These are phyloP conservation scores for Rhododendron williamsianum DNA, from an alignment of 148 eudicot genomes.

Conservation along the genomic window DNA sequence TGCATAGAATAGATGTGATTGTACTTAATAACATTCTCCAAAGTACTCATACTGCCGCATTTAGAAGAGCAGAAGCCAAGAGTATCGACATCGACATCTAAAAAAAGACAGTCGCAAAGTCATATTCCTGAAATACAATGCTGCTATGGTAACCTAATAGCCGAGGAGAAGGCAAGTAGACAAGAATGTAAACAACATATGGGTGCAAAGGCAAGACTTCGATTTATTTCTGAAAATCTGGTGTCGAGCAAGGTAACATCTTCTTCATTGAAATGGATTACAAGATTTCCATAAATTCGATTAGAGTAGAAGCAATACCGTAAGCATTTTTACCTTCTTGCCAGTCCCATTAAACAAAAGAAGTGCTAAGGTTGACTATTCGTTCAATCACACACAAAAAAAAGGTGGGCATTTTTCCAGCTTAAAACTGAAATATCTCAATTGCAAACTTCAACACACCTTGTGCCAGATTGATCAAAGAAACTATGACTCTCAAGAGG, in stretches of 20 bases:
- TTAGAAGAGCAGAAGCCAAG: background rate
- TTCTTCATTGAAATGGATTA: background rate
- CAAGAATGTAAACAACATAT: background rate
- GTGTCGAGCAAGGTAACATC: background rate
- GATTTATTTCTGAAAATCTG: background rate
- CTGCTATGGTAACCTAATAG: background rate
- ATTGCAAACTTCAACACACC: slow-evolving; percentile 19
- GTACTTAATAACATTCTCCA: background rate
- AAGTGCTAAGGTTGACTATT: background rate
- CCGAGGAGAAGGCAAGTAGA: background rate
- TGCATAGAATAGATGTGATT: no score
- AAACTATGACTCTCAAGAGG: slow-evolving; percentile 17
- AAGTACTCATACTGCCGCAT: background rate
- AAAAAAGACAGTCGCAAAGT: background rate
- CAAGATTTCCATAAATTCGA: background rate
- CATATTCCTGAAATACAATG: background rate
- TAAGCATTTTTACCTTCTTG: background rate
- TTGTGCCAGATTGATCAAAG: slow-evolving; percentile 26
- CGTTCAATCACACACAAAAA: background rate
- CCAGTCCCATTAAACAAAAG: background rate
- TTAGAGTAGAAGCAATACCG: background rate
- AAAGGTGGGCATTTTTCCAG: background rate
- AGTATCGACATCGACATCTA: background rate
- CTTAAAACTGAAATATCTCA: background rate
- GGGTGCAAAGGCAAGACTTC: background rate